Conservation (phyloP, 208 protist genomes). For the Naegleria fowleri region DNA sequence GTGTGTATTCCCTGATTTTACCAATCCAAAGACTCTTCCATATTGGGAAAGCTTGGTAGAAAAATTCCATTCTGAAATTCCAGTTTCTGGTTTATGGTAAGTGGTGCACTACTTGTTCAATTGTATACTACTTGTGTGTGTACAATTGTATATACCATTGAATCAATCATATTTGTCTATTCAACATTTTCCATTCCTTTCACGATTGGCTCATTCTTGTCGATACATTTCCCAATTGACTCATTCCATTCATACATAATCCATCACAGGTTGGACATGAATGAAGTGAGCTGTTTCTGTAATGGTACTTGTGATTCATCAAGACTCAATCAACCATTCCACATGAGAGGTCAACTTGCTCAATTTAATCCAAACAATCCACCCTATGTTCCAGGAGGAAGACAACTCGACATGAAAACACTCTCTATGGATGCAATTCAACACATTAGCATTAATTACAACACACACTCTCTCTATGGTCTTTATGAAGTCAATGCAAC, state of each 20-base stretch:
- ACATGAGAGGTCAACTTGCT: background rate
- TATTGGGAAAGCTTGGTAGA: constrained; percentile 52
- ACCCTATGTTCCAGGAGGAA: constrained; percentile 43
- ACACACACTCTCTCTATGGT: constrained; percentile 69
- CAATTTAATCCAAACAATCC: constrained; percentile 47
- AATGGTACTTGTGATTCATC: background rate
- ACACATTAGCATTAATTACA: constrained; percentile 47
- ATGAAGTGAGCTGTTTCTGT: constrained; percentile 14
- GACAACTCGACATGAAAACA: constrained; percentile 36
- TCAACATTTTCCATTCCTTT: too few relatives aligned
- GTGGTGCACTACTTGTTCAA: constrained; percentile 69
- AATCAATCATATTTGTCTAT: too few relatives aligned
- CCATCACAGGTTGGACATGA: background rate
- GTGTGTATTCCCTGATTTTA: constrained; percentile 61
- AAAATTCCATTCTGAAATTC: constrained; percentile 45
- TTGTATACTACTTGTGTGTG: constrained; percentile 51
- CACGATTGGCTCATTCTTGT: too few relatives aligned
- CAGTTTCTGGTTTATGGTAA: constrained; percentile 61
- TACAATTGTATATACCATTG: too few relatives aligned
- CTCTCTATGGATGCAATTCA: constrained; percentile 45
- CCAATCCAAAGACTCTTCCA: constrained; percentile 42
- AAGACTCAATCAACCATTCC: background rate
- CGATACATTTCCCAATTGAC: too few relatives aligned
- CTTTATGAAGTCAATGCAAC: constrained; percentile 42
- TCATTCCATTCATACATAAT: too few relatives aligned